A percentile compares a stretch with the other conserved stretches of the same genome.
Evolutionary conservation across 768 basidiomycete species (phyloP).

Genomic region (Trametes gibbosa): DNA sequence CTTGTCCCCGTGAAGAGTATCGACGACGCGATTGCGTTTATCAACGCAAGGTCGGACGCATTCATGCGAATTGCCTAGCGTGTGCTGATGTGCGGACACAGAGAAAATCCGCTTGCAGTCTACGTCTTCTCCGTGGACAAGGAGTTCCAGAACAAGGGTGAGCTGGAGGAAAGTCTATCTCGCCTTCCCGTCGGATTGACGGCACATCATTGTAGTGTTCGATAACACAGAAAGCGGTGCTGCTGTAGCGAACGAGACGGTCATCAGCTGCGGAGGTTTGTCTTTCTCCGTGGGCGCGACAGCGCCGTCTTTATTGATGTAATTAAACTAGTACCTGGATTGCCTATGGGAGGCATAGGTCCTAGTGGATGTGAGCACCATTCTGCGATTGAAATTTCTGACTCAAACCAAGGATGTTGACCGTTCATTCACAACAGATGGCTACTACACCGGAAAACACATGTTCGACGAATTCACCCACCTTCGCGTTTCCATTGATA

Average conservation of each 20-base stretch:
- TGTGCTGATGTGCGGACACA: conserved; percentile 23
- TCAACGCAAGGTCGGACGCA: conserved; percentile 58
- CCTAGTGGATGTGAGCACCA: conserved; percentile 58
- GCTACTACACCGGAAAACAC: conserved; percentile 62
- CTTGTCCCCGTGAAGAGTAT: conserved; percentile 68
- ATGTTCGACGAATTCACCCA: conserved; percentile 78
- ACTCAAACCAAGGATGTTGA: too few relatives aligned
- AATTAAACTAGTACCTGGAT: conserved; percentile 43
- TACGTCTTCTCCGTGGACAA: conserved; percentile 72
- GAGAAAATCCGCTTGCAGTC: conserved; percentile 71
- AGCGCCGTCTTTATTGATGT: background rate
- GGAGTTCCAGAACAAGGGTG: conserved; percentile 61
- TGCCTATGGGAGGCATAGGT: conserved; percentile 64
- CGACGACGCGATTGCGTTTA: conserved; percentile 68
- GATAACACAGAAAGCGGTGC: conserved; percentile 70
- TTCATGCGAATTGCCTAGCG: too few relatives aligned
- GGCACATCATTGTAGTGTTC: conserved; percentile 44
- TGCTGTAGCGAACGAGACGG: conserved; percentile 64
- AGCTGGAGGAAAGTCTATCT: background rate
- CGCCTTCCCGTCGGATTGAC: background rate
- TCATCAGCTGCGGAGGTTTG: conserved; percentile 56
- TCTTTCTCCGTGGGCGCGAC: conserved; percentile 37
- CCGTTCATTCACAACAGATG: conserved; percentile 40
- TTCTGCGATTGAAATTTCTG: too few relatives aligned
- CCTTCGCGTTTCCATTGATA: conserved; percentile 50